Evolutionary conservation across 768 basidiomycete species (phyloP).

Genomic region (Panaeolus papilionaceus): DNA sequence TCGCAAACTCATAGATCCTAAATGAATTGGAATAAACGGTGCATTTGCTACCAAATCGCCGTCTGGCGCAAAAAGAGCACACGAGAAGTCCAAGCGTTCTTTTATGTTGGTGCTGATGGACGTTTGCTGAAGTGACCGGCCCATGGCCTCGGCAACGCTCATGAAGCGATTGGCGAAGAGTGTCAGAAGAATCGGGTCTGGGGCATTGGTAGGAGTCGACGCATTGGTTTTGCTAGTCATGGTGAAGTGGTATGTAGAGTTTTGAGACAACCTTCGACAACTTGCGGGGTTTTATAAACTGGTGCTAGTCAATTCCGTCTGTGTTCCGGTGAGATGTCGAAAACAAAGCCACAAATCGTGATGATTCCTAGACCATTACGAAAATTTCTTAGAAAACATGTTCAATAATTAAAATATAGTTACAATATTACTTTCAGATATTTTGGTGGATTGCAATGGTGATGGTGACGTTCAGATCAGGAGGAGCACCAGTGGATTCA

Average conservation of each 20-base stretch:
- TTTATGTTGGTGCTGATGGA: conserved; percentile 96
- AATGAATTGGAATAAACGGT: conserved; percentile 87
- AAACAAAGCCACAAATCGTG: neutral
- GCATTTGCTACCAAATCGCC: conserved; percentile 96
- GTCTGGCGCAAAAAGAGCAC: conserved; percentile 93
- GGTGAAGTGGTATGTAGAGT: conserved; percentile 13
- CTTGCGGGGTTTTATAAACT: neutral
- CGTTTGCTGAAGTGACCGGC: conserved; percentile 87
- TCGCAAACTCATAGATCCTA: conserved; percentile 92
- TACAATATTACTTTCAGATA: neutral
- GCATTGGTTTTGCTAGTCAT: conserved; percentile 22
- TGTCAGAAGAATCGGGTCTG: conserved; percentile 88
- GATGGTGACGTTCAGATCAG: neutral
- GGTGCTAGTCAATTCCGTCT: conserved; percentile 20
- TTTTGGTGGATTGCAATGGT: neutral
- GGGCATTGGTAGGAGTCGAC: conserved; percentile 44
- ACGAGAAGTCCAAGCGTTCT: conserved; percentile 94
- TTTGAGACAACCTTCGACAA: neutral
- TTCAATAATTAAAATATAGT: neutral
- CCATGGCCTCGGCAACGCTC: conserved; percentile 98
- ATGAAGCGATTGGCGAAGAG: conserved; percentile 97
- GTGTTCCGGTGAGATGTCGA: conserved; percentile 23
- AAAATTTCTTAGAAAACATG: neutral
- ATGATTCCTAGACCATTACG: neutral
- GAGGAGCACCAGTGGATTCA: neutral